Evolutionary conservation across 2,329 filamentous ascomycete species (phyloP).

Genomic region (Fusarium palustre): DNA sequence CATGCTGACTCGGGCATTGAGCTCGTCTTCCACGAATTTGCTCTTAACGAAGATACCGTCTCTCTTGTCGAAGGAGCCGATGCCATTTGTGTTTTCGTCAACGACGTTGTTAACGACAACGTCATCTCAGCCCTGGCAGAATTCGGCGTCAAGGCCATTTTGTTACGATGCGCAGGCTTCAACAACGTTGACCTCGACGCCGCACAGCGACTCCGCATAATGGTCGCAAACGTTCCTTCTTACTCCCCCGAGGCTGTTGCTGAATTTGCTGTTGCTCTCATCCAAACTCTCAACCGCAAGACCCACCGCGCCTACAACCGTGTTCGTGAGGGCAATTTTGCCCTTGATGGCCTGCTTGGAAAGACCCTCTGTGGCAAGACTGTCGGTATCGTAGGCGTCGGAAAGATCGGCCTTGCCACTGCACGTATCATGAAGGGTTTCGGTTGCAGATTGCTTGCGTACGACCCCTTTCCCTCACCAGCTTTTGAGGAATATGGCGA

Average conservation of each 20-base stretch:
- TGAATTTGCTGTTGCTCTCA: slow-evolving; percentile 75
- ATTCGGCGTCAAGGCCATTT: slow-evolving; percentile 66
- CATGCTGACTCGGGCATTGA: slow-evolving; percentile 55
- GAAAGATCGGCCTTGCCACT: slow-evolving; percentile 72
- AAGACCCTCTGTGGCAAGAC: slow-evolving; percentile 72
- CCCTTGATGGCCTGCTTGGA: slow-evolving; percentile 72
- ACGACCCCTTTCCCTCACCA: slow-evolving; percentile 66
- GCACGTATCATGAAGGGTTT: slow-evolving; percentile 73
- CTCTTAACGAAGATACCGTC: slow-evolving; percentile 67
- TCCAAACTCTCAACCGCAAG: slow-evolving; percentile 75
- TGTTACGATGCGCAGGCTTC: slow-evolving; percentile 75
- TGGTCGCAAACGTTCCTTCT: slow-evolving; percentile 74
- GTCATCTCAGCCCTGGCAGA: slow-evolving; percentile 64
- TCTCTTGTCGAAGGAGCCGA: slow-evolving; percentile 63
- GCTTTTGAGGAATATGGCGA: slow-evolving; percentile 63
- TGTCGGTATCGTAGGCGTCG: slow-evolving; percentile 73
- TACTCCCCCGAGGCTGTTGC: slow-evolving; percentile 78
- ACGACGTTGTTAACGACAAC: slow-evolving; percentile 65
- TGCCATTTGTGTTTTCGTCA: slow-evolving; percentile 76
- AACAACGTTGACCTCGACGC: slow-evolving; percentile 73
- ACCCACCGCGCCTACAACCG: slow-evolving; percentile 76
- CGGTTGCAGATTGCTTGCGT: slow-evolving; percentile 71
- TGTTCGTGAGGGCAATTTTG: slow-evolving; percentile 76
- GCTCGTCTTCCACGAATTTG: slow-evolving; percentile 68
- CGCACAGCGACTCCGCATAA: slow-evolving; percentile 66